Conservation (phyloP, 352 stramenopile genomes). For the Pythium myriotylum region DNA sequence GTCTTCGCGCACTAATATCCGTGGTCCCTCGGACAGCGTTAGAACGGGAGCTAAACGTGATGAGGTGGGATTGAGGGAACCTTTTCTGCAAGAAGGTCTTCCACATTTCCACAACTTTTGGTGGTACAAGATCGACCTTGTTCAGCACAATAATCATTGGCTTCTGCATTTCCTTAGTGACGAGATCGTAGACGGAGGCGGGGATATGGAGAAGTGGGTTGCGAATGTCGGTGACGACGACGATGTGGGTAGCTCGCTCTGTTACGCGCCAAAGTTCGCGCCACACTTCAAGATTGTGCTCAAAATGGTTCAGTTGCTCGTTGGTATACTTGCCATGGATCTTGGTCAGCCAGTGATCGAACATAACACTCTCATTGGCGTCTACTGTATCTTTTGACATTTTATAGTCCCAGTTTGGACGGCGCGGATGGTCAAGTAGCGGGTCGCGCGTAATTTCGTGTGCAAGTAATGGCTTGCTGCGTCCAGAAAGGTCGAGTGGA, state of each 20-base stretch:
- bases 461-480: conserved; percentile 59
- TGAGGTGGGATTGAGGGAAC: conserved; percentile 67
- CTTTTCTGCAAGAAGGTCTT: conserved; percentile 58
- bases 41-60: conserved; percentile 81
- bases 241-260: conserved; percentile 77
- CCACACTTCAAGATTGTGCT: conserved; percentile 88
- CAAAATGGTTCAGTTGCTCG: conserved; percentile 85
- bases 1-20: conserved; percentile 65
- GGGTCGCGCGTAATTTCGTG: conserved; percentile 61
- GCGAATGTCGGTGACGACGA: conserved; percentile 80
- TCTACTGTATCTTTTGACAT: conserved; percentile 89
- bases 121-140: conserved; percentile 82
- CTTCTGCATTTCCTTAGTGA: conserved; percentile 74
- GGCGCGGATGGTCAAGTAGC: conserved; percentile 73
- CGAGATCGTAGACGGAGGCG: conserved; percentile 77
- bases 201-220: conserved; percentile 84
- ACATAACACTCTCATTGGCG: conserved; percentile 82
- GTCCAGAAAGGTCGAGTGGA: conserved; percentile 55
- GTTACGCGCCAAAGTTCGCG: conserved; percentile 87
- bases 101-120: conserved; percentile 64
- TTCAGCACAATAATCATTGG: conserved; percentile 85
- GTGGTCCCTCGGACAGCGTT: conserved; percentile 68
- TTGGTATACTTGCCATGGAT: conserved; percentile 86
- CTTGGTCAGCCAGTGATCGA: conserved; percentile 83
- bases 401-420: conserved; percentile 72